A percentile compares a stretch with the other conserved stretches of the same genome.
phyloP scores from a whole-genome alignment of 2,329 filamentous ascomycete species.

The Albifimbria verrucaria region DNA sequence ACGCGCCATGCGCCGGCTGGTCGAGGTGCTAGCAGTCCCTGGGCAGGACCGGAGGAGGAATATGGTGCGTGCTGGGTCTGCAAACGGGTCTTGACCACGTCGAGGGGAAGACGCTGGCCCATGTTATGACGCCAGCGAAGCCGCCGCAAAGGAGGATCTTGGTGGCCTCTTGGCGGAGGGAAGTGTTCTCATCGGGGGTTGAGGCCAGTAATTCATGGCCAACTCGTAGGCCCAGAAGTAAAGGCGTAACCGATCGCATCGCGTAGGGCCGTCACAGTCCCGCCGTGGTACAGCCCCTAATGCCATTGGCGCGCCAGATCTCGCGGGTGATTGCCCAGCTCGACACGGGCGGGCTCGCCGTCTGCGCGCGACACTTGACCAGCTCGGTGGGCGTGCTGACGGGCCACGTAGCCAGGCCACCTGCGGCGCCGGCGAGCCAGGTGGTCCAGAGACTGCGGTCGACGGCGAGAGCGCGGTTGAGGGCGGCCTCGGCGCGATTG shows the following conservation, averaged over 20 bases:
- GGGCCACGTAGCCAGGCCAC: slow-evolving; percentile 80
- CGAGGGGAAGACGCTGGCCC: slow-evolving; percentile 90
- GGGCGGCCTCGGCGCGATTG: slow-evolving; percentile 70
- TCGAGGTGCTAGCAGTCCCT: slow-evolving; percentile 12
- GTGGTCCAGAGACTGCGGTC: slow-evolving; percentile 58
- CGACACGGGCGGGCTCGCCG: slow-evolving; percentile 47
- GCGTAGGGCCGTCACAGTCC: slow-evolving; percentile 73
- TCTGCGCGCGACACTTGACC: slow-evolving; percentile 83
- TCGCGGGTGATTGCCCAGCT: slow-evolving; percentile 62
- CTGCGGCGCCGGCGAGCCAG: slow-evolving; percentile 76
- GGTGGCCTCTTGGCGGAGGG: slow-evolving; percentile 43
- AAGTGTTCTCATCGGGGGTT: slow-evolving; percentile 13
- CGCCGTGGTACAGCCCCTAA: slow-evolving; percentile 79
- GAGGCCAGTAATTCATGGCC: slow-evolving; percentile 50
- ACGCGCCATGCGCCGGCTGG: slow-evolving; percentile 55
- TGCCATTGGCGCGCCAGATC: slow-evolving; percentile 53
- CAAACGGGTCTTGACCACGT: slow-evolving; percentile 89
- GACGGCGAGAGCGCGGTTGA: slow-evolving; percentile 40
- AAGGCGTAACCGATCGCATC: slow-evolving; percentile 95
- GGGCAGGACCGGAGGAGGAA: slow-evolving; percentile 16
- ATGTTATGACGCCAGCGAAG: slow-evolving; percentile 81
- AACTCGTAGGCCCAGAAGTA: slow-evolving; percentile 95
- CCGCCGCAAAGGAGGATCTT: slow-evolving; percentile 81
- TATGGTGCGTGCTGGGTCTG: slow-evolving; percentile 60
- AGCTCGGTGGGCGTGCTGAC: slow-evolving; percentile 87